These are phyloP conservation scores for Fusarium hainanense DNA, from an alignment of 2,329 filamentous ascomycete species.

Conservation along the genomic window DNA sequence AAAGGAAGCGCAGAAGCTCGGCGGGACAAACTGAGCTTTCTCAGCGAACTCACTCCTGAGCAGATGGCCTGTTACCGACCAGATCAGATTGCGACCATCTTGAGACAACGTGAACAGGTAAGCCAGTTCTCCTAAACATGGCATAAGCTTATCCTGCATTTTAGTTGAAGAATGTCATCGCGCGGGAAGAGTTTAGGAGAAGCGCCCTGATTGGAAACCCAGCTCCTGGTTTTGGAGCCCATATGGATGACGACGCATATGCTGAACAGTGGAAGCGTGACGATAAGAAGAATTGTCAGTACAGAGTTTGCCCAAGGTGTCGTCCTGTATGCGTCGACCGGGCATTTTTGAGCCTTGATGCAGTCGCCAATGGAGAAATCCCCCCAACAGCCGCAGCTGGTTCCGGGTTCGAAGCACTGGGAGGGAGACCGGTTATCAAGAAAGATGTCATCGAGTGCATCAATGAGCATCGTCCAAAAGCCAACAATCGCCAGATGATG, in stretches of 20 bases:
- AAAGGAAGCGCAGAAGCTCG: constrained; percentile 55
- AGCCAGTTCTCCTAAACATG: constrained; percentile 12
- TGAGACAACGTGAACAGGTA: constrained; percentile 64
- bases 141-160: not conserved
- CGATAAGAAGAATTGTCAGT: constrained; percentile 59
- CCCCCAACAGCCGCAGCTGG: constrained; percentile 61
- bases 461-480: constrained; percentile 52
- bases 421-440: constrained; percentile 58
- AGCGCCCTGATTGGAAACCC: constrained; percentile 39
- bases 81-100: constrained; percentile 59
- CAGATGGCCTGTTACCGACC: constrained; percentile 59
- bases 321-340: constrained; percentile 58
- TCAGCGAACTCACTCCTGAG: constrained; percentile 57
- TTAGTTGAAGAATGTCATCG: constrained; percentile 46
- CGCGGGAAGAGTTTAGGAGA: constrained; percentile 43
- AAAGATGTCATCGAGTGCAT: constrained; percentile 54
- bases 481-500: constrained; percentile 36
- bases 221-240: constrained; percentile 28
- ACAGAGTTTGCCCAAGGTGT: constrained; percentile 63
- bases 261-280: constrained; percentile 54
- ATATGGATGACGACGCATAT: constrained; percentile 33
- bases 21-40: constrained; percentile 57
- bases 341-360: constrained; percentile 62
- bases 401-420: constrained; percentile 62
- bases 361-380: constrained; percentile 61